Conservation (phyloP, 306 rosid genomes). For the Mucuna pruriens region DNA sequence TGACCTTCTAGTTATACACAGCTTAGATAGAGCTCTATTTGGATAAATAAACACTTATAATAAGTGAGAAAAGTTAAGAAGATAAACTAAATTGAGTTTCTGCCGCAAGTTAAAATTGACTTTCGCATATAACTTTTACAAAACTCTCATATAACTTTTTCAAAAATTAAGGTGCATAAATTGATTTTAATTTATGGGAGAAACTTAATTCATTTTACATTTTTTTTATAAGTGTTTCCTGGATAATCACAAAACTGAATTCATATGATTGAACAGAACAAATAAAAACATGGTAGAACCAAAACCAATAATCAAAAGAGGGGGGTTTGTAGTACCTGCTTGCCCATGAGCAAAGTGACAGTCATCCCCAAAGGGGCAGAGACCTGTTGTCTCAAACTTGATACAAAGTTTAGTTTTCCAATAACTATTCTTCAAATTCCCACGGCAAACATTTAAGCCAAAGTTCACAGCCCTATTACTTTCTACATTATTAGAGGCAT, state of each 20-base stretch:
- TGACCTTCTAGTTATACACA: background rate
- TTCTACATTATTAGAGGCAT: constrained; percentile 50
- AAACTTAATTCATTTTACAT: too few species aligned
- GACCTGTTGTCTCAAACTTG: constrained; percentile 78
- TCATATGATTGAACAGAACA: constrained; percentile 18
- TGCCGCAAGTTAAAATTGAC: too few species aligned
- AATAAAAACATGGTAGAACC: background rate
- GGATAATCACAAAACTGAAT: background rate
- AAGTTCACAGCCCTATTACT: constrained; percentile 44
- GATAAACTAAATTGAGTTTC: too few species aligned
- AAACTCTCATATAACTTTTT: too few species aligned
- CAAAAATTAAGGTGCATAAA: too few species aligned
- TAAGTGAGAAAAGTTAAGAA: too few species aligned
- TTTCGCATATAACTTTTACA: too few species aligned
- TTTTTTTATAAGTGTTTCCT: too few species aligned
- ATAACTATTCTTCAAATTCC: constrained; percentile 50
- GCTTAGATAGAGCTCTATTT: background rate
- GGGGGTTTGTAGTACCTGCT: constrained; percentile 58
- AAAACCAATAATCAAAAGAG: constrained; percentile 3
- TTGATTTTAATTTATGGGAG: too few species aligned
- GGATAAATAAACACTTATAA: too few species aligned
- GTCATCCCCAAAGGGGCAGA: constrained; percentile 74
- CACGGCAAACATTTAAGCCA: constrained; percentile 46
- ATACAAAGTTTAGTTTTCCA: constrained; percentile 88
- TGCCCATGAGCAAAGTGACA: constrained; percentile 97